A percentile compares a stretch with the other conserved stretches of the same genome.
phyloP scores from a whole-genome alignment of 176 grass and related monocot genomes.

The Puccinellia tenuiflora region DNA sequence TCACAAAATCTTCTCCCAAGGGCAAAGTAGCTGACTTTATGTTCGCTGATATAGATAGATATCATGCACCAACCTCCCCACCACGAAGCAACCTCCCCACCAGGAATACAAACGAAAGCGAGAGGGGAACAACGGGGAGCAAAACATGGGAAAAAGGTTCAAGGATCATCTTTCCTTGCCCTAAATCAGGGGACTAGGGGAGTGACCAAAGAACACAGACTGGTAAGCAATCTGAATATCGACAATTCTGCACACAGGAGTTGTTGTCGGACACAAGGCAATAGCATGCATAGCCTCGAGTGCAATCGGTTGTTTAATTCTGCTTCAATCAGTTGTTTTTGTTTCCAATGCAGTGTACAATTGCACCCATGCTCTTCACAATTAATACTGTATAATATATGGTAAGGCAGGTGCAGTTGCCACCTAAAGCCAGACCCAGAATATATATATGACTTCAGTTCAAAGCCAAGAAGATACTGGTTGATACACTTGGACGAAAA shows the following conservation, averaged over 20 bases:
- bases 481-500: slow-evolving; percentile 16
- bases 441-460: neutral
- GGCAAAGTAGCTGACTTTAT: slow-evolving; percentile 26
- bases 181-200: neutral
- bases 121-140: slow-evolving; percentile 3
- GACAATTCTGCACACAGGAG: neutral
- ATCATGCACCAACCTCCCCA: slow-evolving; percentile 43
- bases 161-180: slow-evolving; percentile 3
- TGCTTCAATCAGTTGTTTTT: neutral
- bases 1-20: slow-evolving; percentile 13
- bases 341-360: neutral
- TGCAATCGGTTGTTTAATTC: neutral
- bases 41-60: no score
- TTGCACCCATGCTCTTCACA: neutral
- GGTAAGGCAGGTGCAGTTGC: neutral
- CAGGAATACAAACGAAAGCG: neutral
- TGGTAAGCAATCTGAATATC: neutral
- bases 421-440: neutral
- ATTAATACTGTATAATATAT: neutral
- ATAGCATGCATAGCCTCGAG: no score
- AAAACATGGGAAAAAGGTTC: slow-evolving; percentile 24
- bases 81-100: slow-evolving; percentile 34
- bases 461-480: slow-evolving; percentile 1
- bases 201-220: slow-evolving; percentile 4
- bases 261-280: no score